phyloP scores from a whole-genome alignment of 1,139 yeast genomes.

The Protomyces macrosporus region DNA sequence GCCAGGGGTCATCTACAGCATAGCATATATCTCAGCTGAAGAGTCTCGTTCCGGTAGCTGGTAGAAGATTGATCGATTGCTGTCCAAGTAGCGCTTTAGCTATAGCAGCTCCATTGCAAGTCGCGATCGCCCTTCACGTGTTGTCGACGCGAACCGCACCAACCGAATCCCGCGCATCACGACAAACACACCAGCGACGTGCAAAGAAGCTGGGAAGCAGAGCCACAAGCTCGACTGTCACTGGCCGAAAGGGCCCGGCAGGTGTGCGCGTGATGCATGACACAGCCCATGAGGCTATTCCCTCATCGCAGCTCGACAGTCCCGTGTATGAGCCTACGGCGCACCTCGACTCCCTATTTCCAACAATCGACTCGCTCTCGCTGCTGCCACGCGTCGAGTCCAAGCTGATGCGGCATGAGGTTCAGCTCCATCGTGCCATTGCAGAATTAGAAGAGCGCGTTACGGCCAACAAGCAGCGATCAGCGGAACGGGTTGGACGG shows the following conservation, averaged over 20 bases:
- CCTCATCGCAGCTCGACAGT: background rate
- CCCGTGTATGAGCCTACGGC: slow-evolving; percentile 42
- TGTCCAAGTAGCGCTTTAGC: too few species aligned
- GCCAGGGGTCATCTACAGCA: too few species aligned
- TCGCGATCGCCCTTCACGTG: too few species aligned
- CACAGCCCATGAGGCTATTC: background rate
- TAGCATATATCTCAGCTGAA: too few species aligned
- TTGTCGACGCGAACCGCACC: too few species aligned
- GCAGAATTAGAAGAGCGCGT: slow-evolving; percentile 24
- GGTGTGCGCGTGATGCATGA: background rate
- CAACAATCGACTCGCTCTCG: slow-evolving; percentile 24
- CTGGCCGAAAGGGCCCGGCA: background rate
- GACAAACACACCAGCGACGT: too few species aligned
- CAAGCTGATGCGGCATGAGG: slow-evolving; percentile 21
- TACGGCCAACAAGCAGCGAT: slow-evolving; percentile 19
- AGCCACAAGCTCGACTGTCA: background rate
- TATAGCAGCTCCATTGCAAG: too few species aligned
- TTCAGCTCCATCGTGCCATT: slow-evolving; percentile 29
- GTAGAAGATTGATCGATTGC: too few species aligned
- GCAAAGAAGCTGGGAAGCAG: too few species aligned
- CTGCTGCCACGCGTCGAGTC: slow-evolving; percentile 23
- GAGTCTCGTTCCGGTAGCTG: too few species aligned
- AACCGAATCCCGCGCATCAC: too few species aligned
- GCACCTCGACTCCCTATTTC: slow-evolving; percentile 42
- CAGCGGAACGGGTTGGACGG: slow-evolving; percentile 28